These are phyloP conservation scores for Spathaspora arborariae DNA, from an alignment of 805 yeast genomes.

Conservation along the genomic window DNA sequence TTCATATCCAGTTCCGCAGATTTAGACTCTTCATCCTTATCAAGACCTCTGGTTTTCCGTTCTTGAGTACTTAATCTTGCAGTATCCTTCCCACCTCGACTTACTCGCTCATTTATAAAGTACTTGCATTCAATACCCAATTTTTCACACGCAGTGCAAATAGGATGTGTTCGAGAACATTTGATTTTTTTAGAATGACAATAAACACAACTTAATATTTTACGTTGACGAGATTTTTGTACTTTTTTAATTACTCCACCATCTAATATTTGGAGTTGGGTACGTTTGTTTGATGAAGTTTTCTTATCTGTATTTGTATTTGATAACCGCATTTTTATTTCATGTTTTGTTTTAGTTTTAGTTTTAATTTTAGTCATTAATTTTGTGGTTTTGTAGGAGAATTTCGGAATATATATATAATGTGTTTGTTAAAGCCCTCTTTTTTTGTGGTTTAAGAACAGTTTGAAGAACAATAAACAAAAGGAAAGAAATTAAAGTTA, in stretches of 20 bases:
- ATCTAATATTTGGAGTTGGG: conserved; percentile 22
- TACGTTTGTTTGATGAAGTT: not conserved
- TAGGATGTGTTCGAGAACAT: conserved; percentile 57
- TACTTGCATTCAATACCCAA: conserved; percentile 48
- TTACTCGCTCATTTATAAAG: conserved; percentile 55
- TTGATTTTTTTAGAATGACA: conserved; percentile 62
- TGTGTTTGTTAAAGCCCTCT: too few relatives aligned
- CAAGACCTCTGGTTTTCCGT: conserved; percentile 5
- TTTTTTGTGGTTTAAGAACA: too few relatives aligned
- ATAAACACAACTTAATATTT: conserved; percentile 52
- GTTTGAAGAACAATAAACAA: too few relatives aligned
- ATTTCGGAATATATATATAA: too few relatives aligned
- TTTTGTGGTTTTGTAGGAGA: too few relatives aligned
- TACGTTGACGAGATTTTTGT: conserved; percentile 58
- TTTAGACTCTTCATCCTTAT: not conserved
- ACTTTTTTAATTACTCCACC: conserved; percentile 56
- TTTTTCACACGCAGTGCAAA: conserved; percentile 52
- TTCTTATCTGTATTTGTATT: not conserved
- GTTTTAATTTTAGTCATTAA: not conserved
- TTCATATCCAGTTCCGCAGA: not conserved
- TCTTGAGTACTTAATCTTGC: conserved; percentile 9
- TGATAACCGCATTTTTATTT: not conserved
- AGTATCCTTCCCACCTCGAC: conserved; percentile 38
- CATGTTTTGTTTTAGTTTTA: not conserved
- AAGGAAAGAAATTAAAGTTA: not conserved